A percentile compares a stretch with the other conserved stretches of the same genome.
These are phyloP conservation scores for Salix exigua DNA, from an alignment of 345 rosid genomes.

Conservation along the genomic window DNA sequence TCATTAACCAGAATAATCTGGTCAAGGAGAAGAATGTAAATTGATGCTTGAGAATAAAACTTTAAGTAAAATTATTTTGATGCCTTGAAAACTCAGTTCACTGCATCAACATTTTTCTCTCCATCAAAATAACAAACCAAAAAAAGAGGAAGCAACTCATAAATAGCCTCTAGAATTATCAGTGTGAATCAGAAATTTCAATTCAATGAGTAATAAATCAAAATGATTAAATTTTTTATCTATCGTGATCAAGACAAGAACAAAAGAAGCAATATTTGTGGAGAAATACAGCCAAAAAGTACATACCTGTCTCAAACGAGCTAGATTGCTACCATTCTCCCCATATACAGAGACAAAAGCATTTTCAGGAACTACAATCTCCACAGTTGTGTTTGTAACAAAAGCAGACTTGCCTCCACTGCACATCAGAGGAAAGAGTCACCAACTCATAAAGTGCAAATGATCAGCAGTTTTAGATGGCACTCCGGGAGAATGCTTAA, in stretches of 20 bases:
- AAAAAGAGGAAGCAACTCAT: too few species aligned
- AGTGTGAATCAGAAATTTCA: background rate
- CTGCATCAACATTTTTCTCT: background rate
- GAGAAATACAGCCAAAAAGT: background rate
- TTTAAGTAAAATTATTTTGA: background rate
- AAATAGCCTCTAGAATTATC: background rate
- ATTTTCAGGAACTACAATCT: slow-evolving; percentile 67
- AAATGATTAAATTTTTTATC: background rate
- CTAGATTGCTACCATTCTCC: slow-evolving; percentile 72
- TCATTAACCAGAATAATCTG: background rate
- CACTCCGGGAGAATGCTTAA: background rate
- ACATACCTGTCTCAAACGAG: slow-evolving; percentile 67
- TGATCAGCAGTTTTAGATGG: background rate
- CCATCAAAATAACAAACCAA: background rate
- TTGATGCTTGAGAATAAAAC: background rate
- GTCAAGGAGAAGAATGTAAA: background rate
- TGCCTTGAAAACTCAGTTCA: background rate
- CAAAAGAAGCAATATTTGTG: background rate
- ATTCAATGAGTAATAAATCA: background rate
- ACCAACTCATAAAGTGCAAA: slow-evolving; percentile 3
- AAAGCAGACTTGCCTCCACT: slow-evolving; percentile 72
- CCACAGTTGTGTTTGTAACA: slow-evolving; percentile 83
- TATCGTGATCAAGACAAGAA: background rate
- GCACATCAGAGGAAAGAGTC: slow-evolving; percentile 15
- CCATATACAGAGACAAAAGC: slow-evolving; percentile 79